Base-by-base conservation (phyloP, 2,329 filamentous ascomycete genomes). In the Bertia moriformis region DNA sequence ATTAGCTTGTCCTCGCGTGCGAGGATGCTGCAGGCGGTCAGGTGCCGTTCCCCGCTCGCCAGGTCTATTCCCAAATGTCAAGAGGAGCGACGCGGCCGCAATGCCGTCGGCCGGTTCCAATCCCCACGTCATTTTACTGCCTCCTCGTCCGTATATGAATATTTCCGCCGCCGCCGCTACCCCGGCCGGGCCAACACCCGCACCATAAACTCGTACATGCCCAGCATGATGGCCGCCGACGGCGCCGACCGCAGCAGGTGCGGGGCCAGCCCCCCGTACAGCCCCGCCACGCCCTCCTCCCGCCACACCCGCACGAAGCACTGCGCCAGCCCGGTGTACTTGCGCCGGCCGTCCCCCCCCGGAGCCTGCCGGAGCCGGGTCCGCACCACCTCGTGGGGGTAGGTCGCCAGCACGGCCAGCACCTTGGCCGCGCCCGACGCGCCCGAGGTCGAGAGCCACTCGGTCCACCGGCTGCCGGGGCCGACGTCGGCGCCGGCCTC, bases 221-320 rank as follows among this genome's bases (percentile, higher is more conserved):
- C 76, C 50, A 83, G 81, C 73, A 80, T 83, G 48, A 83, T 83
- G 17, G 76, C 77, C 17, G 79, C 78, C 43, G 73, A 79, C 1
- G 79, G 79, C 3, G 83, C 75, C n/a, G 78, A 75, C 41, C 78
- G 65, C 43, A 83, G 61, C 54, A 83, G 68, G 55, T 83, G 79
- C 32, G 78, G 77, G 14, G 77, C 77, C 42, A 83, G 58, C 4
- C 78, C 78, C 29, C 78, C 78, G 49, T 83, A 83, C 48, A 83
- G 55, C n/a, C 68, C 71, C 14, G 64, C 67, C 61, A 81, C 64
- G 7, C 78, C 78, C 52, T 83, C 78, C 50, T 82, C 74, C 49
- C 69, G 75, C 60, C 66, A 76, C 15, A 83, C 69, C 4, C 73
- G 61, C 44, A 65, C 67, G 59, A 83, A 81, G 54, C 78, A 83